Evolutionary conservation across 163 green algal genomes (phyloP).

Genomic region (Prototheca wickerhamii): DNA sequence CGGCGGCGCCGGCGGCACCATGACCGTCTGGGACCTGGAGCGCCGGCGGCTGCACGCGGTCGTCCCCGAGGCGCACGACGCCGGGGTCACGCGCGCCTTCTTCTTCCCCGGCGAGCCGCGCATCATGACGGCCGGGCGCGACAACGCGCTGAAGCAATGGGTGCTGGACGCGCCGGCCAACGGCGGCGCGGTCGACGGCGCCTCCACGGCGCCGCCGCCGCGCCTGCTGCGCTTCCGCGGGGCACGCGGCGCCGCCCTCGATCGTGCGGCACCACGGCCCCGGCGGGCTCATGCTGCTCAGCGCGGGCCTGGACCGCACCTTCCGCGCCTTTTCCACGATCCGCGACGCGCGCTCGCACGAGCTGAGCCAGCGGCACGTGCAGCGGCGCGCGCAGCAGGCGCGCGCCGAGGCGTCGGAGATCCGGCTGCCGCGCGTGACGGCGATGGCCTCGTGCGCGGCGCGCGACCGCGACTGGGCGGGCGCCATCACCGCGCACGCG

Average conservation of each 20-base stretch:
- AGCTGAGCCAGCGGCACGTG: conserved; percentile 76
- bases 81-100: conserved; percentile 22
- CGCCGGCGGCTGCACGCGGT: conserved; percentile 61
- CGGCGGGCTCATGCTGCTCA: conserved; percentile 52
- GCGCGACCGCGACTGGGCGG: conserved; percentile 92
- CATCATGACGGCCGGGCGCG: conserved; percentile 71
- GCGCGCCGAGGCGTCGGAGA: conserved; percentile 47
- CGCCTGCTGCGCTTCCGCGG: conserved; percentile 84
- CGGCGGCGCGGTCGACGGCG: conserved; percentile 16
- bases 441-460: conserved; percentile 60
- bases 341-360: conserved; percentile 83
- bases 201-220: conserved; percentile 33
- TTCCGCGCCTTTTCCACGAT: conserved; percentile 85
- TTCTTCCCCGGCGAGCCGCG: conserved; percentile 65
- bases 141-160: conserved; percentile 93
- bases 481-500: conserved; percentile 87
- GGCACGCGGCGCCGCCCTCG: conserved; percentile 74
- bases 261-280: conserved; percentile 52
- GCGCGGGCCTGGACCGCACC: conserved; percentile 56
- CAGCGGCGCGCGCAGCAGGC: conserved; percentile 52
- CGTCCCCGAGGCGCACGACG: conserved; percentile 64
- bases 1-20: conserved; percentile 54
- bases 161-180: conserved; percentile 57
- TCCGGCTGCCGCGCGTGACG: conserved; percentile 64
- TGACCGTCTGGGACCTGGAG: conserved; percentile 92